These are phyloP conservation scores for Blastobotrys buckinghamii DNA, from an alignment of 1,139 yeast species.

Conservation along the genomic window DNA sequence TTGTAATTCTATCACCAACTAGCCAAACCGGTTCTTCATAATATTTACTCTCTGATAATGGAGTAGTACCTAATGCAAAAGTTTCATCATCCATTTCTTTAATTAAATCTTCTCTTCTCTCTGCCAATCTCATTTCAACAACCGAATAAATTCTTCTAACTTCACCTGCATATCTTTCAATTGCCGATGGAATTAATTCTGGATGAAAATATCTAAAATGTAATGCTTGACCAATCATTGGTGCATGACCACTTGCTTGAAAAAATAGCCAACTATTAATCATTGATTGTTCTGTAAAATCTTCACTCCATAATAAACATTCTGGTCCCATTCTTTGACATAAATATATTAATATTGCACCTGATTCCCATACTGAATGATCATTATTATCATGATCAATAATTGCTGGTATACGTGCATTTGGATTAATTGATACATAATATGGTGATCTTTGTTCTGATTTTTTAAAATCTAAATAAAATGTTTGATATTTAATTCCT, in stretches of 20 bases:
- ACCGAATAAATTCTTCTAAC: constrained; percentile 93
- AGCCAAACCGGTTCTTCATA: constrained; percentile 95
- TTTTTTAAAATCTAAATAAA: constrained; percentile 76
- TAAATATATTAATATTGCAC: constrained; percentile 78
- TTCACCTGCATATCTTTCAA: constrained; percentile 87
- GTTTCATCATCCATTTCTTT: constrained; percentile 94
- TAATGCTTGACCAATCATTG: constrained; percentile 96
- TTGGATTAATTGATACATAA: constrained; percentile 85
- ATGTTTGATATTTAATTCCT: constrained; percentile 71
- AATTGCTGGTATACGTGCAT: constrained; percentile 90
- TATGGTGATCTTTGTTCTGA: constrained; percentile 95
- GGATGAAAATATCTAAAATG: constrained; percentile 91
- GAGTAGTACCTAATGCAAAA: constrained; percentile 84
- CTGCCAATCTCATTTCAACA: constrained; percentile 91
- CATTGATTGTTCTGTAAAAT: constrained; percentile 76
- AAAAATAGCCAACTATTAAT: constrained; percentile 87
- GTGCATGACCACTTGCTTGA: constrained; percentile 96
- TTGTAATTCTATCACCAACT: constrained; percentile 84
- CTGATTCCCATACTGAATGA: constrained; percentile 88
- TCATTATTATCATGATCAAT: constrained; percentile 81
- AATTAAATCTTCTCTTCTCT: constrained; percentile 80
- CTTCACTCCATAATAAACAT: constrained; percentile 76
- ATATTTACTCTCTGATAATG: constrained; percentile 76
- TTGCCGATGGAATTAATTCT: constrained; percentile 80
- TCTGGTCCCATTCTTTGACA: constrained; percentile 58